A percentile compares a stretch with the other conserved stretches of the same genome.
phyloP scores from a whole-genome alignment of 768 basidiomycete genomes.

The Tulasnella sp. region DNA sequence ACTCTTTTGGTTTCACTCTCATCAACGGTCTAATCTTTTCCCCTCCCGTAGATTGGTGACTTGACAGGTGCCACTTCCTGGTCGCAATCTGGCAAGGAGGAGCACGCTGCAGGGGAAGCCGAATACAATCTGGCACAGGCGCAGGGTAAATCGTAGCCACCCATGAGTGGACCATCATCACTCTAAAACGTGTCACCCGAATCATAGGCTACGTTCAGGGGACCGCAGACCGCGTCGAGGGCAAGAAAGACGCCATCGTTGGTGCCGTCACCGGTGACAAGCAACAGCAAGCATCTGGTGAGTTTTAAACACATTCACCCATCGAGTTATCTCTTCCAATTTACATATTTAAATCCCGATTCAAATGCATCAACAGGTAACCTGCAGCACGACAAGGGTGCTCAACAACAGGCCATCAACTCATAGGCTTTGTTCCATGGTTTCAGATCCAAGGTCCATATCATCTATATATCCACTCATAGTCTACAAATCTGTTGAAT shows the following conservation, averaged over 20 bases:
- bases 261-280: constrained; percentile 49
- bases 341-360: neutral
- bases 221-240: constrained; percentile 32
- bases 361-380: neutral
- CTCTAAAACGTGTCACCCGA: neutral
- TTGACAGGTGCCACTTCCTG: constrained; percentile 34
- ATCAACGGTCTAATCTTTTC: neutral
- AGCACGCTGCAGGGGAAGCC: constrained; percentile 38
- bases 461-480: too few species aligned
- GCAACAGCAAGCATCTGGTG: constrained; percentile 39
- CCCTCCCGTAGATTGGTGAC: constrained; percentile 33
- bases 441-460: too few species aligned
- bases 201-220: constrained; percentile 38
- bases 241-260: constrained; percentile 43
- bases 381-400: constrained; percentile 19
- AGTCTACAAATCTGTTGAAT: too few species aligned
- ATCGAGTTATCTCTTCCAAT: neutral
- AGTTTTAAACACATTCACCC: too few species aligned
- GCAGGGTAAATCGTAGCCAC: constrained; percentile 25
- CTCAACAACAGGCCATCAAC: constrained; percentile 17
- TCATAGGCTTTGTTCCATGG: neutral
- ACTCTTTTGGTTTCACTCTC: neutral
- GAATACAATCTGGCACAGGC: constrained; percentile 31
- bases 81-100: constrained; percentile 38
- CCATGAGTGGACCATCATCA: neutral